A percentile compares a stretch with the other conserved stretches of the same genome.
Conservation (phyloP, 1,284 basidiomycete species). For the Cutaneotrichosporon sp. region DNA sequence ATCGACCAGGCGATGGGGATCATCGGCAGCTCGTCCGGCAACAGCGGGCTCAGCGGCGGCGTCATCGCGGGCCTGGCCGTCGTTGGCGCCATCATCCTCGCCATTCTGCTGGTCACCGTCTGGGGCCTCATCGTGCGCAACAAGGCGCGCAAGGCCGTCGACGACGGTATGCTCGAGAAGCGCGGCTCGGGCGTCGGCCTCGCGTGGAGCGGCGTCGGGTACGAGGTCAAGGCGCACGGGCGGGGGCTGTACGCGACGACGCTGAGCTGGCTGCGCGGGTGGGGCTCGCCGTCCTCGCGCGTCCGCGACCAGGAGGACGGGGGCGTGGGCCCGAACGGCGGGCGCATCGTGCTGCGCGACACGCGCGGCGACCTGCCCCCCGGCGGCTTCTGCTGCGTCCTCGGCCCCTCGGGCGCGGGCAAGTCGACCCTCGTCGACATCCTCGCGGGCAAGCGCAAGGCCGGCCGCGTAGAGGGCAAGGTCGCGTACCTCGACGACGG, state of each 20-base stretch:
- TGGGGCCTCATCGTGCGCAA: constrained; percentile 66
- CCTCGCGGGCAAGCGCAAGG: constrained; percentile 72
- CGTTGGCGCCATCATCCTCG: constrained; percentile 66
- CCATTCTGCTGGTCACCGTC: constrained; percentile 62
- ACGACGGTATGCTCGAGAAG: constrained; percentile 41
- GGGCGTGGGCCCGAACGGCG: constrained; percentile 46
- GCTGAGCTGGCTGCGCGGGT: constrained; percentile 35
- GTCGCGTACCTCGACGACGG: constrained; percentile 58
- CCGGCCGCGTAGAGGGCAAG: constrained; percentile 58
- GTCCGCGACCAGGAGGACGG: constrained; percentile 1
- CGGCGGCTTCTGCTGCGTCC: constrained; percentile 80
- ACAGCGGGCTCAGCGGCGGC: constrained; percentile 59
- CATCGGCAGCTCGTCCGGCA: constrained; percentile 4
- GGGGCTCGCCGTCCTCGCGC: constrained; percentile 2
- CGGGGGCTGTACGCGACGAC: constrained; percentile 14
- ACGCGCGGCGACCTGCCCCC: constrained; percentile 70
- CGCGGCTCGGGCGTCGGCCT: constrained; percentile 60
- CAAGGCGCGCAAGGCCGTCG: constrained; percentile 59
- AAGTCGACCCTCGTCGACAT: constrained; percentile 85
- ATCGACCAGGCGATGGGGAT: constrained; percentile 60
- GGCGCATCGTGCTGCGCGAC: constrained; percentile 70
- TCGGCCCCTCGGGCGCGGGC: constrained; percentile 83
- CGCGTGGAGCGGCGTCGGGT: constrained; percentile 70
- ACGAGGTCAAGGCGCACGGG: constrained; percentile 50
- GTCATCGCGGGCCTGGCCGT: constrained; percentile 86